Conservation (phyloP, 2,329 filamentous ascomycete genomes). For the Biscogniauxia mediterranea region DNA sequence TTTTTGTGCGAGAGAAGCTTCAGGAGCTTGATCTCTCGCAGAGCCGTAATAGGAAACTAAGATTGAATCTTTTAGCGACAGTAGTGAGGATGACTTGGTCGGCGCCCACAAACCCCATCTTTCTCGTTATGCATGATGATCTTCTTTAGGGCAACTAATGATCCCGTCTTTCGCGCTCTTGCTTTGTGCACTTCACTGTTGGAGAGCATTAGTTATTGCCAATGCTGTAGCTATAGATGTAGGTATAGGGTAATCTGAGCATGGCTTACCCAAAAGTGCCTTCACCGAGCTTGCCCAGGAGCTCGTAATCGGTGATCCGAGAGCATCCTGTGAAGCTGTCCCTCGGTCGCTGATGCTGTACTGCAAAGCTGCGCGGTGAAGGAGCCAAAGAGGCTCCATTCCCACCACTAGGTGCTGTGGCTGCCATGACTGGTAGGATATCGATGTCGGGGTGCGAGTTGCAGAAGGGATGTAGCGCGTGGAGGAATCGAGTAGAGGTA, state of each 20-base stretch:
- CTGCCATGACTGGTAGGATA: constrained; percentile 7
- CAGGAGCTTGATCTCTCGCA: constrained; percentile 95
- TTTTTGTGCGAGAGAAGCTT: constrained; percentile 94
- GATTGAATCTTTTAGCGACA: constrained; percentile 15
- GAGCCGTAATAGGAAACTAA: constrained; percentile 92
- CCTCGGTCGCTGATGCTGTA: constrained; percentile 53
- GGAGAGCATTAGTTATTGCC: constrained; percentile 17
- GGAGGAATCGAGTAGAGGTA: background rate
- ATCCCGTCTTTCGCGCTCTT: constrained; percentile 69
- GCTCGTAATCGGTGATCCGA: constrained; percentile 74
- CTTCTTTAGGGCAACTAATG: constrained; percentile 88
- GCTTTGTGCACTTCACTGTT: constrained; percentile 86
- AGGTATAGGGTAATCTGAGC: constrained; percentile 21
- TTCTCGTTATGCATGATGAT: constrained; percentile 99
- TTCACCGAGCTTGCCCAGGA: constrained; percentile 83
- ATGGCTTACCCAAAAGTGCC: constrained; percentile 81
- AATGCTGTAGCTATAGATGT: constrained; percentile 8
- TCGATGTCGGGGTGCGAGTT: background rate
- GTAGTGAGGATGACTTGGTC: constrained; percentile 2
- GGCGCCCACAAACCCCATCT: constrained; percentile 66
- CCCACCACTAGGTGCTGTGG: constrained; percentile 16
- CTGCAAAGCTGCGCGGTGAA: constrained; percentile 56
- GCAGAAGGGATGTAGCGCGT: background rate
- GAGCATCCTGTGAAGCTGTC: constrained; percentile 81
- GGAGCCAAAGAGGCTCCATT: constrained; percentile 45